phyloP scores from a whole-genome alignment of 495 filamentous ascomycete genomes.

The Aspergillus carlsbadensis region DNA sequence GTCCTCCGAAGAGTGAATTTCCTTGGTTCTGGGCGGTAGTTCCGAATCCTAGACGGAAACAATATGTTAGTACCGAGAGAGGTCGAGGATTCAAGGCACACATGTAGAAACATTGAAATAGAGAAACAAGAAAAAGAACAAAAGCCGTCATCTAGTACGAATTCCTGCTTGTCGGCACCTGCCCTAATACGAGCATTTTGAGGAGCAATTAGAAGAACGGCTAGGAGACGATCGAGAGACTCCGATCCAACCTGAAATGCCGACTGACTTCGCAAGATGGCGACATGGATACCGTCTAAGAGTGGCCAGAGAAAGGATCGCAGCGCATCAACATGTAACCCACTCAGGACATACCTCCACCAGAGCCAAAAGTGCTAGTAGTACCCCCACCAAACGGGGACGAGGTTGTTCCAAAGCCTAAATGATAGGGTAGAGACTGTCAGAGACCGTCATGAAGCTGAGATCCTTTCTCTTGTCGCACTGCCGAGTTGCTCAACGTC shows the following conservation, averaged over 20 bases:
- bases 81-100: background rate
- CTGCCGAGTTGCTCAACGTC: constrained; percentile 31
- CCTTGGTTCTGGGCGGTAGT: constrained; percentile 32
- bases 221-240: background rate
- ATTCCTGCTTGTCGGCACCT: background rate
- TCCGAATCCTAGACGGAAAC: constrained; percentile 37
- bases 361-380: constrained; percentile 55
- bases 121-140: constrained; percentile 15
- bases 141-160: constrained; percentile 20
- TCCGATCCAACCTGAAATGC: background rate
- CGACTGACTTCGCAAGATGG: background rate
- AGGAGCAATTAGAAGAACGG: background rate
- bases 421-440: constrained; percentile 44
- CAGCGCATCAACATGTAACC: constrained; percentile 28
- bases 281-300: constrained; percentile 11
- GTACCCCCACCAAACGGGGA: constrained; percentile 38
- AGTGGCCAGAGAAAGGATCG: constrained; percentile 28
- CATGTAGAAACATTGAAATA: background rate
- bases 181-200: background rate
- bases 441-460: constrained; percentile 41
- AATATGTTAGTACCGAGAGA: background rate
- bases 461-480: constrained; percentile 45
- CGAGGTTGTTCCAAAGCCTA: constrained; percentile 59
- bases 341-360: constrained; percentile 53
- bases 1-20: constrained; percentile 38